Evolutionary conservation across 1,284 basidiomycete genomes (phyloP), one percentile per base, ranked within the genome.

Genomic region (Ceratobasidium theobromae): DNA sequence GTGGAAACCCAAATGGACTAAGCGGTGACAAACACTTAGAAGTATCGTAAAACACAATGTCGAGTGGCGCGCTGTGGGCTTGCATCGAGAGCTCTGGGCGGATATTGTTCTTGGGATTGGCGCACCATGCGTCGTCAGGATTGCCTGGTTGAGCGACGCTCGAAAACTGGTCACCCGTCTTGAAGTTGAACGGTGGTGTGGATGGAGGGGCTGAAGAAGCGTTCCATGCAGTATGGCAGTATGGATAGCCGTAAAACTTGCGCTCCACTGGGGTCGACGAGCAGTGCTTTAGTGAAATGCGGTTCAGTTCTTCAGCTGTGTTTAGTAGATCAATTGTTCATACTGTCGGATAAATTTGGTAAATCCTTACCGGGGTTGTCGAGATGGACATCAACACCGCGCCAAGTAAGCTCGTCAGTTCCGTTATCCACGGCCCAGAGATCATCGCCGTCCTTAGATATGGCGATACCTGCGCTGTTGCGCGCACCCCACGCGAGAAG

Each of bases 361-460:
- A 45, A n/a, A 49, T 2, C n/a, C 60, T 2, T 12, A 53, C 60
- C 46, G 21, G 65, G 65, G 41, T 67, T 67, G 23, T 67, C 35
- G 5, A 58, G 11, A 27, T 67, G 54, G 0, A 67, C 54, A 35
- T 67, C 65, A 3, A 57, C 25, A 21, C 48, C 54, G 11, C 33
- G 41, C 53, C 55, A 67, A 2, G 16, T 9, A 4, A 57, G n/a
- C 8, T 67, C 41, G 27, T 67, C 54, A 2, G 79, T 76, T 11
- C 76, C 77, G 45, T 81, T 81, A 54, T 80, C 79, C 30, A 81
- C 75, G 3, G 78, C 74, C 53, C 75, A 75, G 0, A 81, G 71
- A 1, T 71, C 48, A 52, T 25, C 69, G 57, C 49, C 49, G 27
- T 67, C 65, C 43, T 71, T 70, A 1, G 72, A 66, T 67, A 77